Conservation (phyloP, 768 basidiomycete genomes). For the Fomitopsis serialis region DNA sequence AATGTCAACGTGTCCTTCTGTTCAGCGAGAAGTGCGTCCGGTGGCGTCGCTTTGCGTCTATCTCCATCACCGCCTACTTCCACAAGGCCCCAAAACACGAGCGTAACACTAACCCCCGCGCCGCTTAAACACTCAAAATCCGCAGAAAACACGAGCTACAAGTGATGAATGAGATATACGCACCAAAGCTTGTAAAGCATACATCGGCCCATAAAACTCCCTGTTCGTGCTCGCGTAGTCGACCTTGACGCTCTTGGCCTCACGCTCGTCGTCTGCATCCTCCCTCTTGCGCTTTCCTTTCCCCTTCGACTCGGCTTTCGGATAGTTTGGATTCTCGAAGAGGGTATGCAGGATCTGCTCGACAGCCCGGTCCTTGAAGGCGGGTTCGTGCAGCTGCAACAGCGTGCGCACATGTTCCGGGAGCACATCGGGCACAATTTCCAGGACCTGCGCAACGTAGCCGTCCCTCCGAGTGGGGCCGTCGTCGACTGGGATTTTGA, state of each 20-base stretch:
- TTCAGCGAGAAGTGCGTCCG: too few relatives aligned
- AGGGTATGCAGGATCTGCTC: slow-evolving; percentile 54
- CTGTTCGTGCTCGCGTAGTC: slow-evolving; percentile 53
- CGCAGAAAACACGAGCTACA: too few relatives aligned
- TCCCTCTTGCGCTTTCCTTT: slow-evolving; percentile 41
- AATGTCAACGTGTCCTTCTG: too few relatives aligned
- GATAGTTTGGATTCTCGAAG: slow-evolving; percentile 59
- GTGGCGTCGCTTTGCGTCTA: too few relatives aligned
- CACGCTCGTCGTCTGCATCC: slow-evolving; percentile 24
- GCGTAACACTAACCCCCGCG: too few relatives aligned
- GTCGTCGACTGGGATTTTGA: slow-evolving; percentile 1
- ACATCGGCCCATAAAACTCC: slow-evolving; percentile 31
- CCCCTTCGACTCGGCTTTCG: slow-evolving; percentile 38
- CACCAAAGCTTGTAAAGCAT: slow-evolving; percentile 50
- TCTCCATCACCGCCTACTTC: too few relatives aligned
- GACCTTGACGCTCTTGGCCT: slow-evolving; percentile 35
- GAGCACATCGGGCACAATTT: slow-evolving; percentile 68
- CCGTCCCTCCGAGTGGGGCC: neutral
- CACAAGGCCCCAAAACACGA: too few relatives aligned
- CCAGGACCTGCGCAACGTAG: slow-evolving; percentile 48
- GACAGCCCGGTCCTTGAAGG: slow-evolving; percentile 34
- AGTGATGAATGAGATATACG: slow-evolving; percentile 13
- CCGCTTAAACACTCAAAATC: too few relatives aligned
- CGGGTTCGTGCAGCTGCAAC: slow-evolving; percentile 36
- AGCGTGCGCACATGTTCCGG: slow-evolving; percentile 47